Base-by-base conservation (phyloP, 495 filamentous ascomycete genomes). In the Thozetella sp. region DNA sequence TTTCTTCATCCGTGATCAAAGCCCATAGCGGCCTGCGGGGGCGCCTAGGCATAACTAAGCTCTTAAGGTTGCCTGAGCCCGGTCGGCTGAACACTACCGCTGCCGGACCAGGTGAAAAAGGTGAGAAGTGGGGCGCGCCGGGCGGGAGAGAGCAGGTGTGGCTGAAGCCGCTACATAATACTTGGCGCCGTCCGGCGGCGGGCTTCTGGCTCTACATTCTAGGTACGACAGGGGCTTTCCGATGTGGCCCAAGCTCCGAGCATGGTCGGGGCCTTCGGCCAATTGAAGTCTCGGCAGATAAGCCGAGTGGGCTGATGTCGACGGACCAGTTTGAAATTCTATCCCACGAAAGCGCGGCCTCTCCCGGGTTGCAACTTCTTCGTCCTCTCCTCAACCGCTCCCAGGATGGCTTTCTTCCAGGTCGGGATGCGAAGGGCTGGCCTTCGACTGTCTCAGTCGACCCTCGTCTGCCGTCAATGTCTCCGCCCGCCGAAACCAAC, bases 401-500 rank as follows among this genome's bases (percentile, higher is more conserved):
- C 9, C 30, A 37, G n/a, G 43, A 85, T 85, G 82, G 72, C 72
- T 43, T 72, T 76, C 55, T 58, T 83, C 11, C 73, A 83, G 45
- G 79, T 81, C 25, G 76, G 78, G 27, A 66, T 88, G 52, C 78
- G 83, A 46, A 72, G 76, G 60, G 80, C 77, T 37, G 80, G 79
- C 53, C 76, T 83, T 11, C 80, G 80, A 56, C 66, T 90, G 15
- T 74, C 85, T 2, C 71, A 77, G 23, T 76, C 83, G 46, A 78
- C 86, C 52, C 85, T 89, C 60, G 76, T 83, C 59, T 88, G 88
- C 72, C 81, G 82, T 54, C 85, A 89, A 78, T 91, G 86, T 66
- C 73, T 88, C 51, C 79, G 69, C 51, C 76, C 64, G 45, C 73
- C 63, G 55, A 60, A 68, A 23, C 27, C 43, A 4, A 61, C 54